Evolutionary conservation across 2,329 filamentous ascomycete species (phyloP), one percentile per base, ranked within the genome.

Genomic region (Apiospora sp.): DNA sequence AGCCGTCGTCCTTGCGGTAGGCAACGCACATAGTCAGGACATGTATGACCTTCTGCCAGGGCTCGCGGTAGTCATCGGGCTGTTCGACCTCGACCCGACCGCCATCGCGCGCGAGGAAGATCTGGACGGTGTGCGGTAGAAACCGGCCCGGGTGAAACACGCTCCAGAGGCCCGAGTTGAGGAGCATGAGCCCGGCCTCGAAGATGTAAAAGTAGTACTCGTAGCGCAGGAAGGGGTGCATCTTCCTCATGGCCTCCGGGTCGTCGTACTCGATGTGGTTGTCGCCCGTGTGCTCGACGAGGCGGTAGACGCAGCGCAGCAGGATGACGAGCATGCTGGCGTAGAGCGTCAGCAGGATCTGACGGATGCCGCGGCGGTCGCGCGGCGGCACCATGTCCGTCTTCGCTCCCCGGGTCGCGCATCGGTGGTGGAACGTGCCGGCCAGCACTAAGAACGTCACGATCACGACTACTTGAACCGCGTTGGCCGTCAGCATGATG

Each of bases 121-220:
- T 78, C 27, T 78, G 81, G 37, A 80, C 78, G 68, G 83, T 75
- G 51, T 75, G 74, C 0, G 86, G 86, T 1, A 87, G 76, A 72
- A 79, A 84, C 3, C 81, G 79, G 67, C 84, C 84, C 0, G 86
- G 85, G 72, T 86, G 82, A 30, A 81, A 79, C 0, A 82, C 71
- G 73, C 87, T 87, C 75, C 85, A 82, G 51, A 87, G 75, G 10
- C 79, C 78, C 0, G 84, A 82, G 74, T 87, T 87, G 10, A 81
- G 14, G 0, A 86, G 72, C 82, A 87, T 87, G 2, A 85, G 80
- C 0, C 79, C 75, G 0, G 80, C 82, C 77, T 88, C 86, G 70
- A 87, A 83, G 19, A 85, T 80, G 72, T 83, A 86, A 71, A 87
- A 87, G 48, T 81, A 86, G 80, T 82, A 85, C 75, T 87, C 86